phyloP scores from a whole-genome alignment of 2,329 filamentous ascomycete species.

The Fusarium vanettenii region DNA sequence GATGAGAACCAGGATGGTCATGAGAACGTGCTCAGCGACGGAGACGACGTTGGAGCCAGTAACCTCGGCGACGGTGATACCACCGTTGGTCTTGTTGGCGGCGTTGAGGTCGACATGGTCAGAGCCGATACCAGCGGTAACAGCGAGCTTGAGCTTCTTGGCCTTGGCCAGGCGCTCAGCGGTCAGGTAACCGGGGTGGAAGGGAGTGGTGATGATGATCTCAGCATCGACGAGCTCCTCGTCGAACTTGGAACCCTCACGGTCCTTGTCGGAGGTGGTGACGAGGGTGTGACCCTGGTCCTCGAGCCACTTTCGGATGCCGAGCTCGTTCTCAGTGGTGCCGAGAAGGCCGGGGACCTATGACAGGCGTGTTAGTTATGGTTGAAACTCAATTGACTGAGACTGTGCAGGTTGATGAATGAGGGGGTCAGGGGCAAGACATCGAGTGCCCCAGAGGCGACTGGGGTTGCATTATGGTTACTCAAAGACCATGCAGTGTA shows the following conservation, averaged over 20 bases:
- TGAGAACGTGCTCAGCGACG: conserved; percentile 98
- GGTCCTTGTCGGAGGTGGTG: conserved; percentile 98
- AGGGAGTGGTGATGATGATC: conserved; percentile 99
- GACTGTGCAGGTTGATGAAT: neutral
- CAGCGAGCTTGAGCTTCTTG: conserved; percentile 97
- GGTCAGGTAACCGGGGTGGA: conserved; percentile 98
- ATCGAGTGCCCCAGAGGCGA: conserved; percentile 5
- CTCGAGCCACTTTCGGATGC: conserved; percentile 97
- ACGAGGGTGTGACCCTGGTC: conserved; percentile 95
- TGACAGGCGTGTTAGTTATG: conserved; percentile 28
- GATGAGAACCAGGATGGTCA: conserved; percentile 96
- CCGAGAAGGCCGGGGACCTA: conserved; percentile 85
- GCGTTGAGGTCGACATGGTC: conserved; percentile 98
- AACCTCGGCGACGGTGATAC: conserved; percentile 96
- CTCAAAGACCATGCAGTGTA: conserved; percentile 20
- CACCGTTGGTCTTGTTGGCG: conserved; percentile 98
- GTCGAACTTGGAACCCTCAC: conserved; percentile 92
- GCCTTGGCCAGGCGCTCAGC: conserved; percentile 96
- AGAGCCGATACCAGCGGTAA: conserved; percentile 97
- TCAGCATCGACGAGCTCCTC: conserved; percentile 96
- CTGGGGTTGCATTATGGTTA: conserved; percentile 29
- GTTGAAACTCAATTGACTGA: conserved; percentile 23
- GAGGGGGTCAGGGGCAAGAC: conserved; percentile 15
- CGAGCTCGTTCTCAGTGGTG: conserved; percentile 98
- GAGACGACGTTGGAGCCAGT: conserved; percentile 99